Conservation (phyloP, 2,329 filamentous ascomycete genomes). For the Colletotrichum gloeosporioides region DNA sequence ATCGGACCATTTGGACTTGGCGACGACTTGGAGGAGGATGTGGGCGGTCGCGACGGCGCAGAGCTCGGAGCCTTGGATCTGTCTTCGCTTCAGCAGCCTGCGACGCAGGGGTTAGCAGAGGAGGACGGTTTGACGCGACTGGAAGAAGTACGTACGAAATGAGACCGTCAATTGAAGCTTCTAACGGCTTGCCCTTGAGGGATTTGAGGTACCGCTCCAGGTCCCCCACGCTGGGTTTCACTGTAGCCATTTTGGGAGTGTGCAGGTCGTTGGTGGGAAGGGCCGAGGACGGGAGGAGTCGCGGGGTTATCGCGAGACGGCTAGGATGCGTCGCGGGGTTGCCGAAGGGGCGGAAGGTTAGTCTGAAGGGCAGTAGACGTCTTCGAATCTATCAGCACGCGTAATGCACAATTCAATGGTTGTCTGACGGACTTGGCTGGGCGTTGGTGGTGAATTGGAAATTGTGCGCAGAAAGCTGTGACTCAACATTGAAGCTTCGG, state of each 20-base stretch:
- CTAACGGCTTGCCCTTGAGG: slow-evolving; percentile 76
- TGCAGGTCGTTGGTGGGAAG: background rate
- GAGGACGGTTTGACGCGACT: background rate
- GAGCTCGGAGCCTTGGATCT: slow-evolving; percentile 85
- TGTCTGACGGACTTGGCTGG: background rate
- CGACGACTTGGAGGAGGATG: slow-evolving; percentile 85
- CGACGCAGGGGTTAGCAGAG: slow-evolving; percentile 5
- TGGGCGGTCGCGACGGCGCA: slow-evolving; percentile 93
- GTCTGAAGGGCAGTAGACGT: background rate
- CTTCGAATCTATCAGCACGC: background rate
- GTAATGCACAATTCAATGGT: background rate
- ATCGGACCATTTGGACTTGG: slow-evolving; percentile 78
- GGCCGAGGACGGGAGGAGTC: background rate
- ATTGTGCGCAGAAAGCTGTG: slow-evolving; percentile 16
- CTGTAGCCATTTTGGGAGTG: slow-evolving; percentile 57
- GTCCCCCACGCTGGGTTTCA: slow-evolving; percentile 69
- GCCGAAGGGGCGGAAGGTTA: background rate
- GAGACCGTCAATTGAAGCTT: slow-evolving; percentile 82
- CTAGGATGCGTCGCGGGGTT: background rate
- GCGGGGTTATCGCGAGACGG: slow-evolving; percentile 1
- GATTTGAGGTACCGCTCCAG: slow-evolving; percentile 81
- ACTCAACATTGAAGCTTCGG: slow-evolving; percentile 19
- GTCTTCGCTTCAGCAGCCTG: slow-evolving; percentile 87
- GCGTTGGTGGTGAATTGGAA: background rate
- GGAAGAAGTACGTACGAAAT: slow-evolving; percentile 71